Evolutionary conservation across 192 early-diverging fungal genomes (phyloP), one percentile per base, ranked within the genome.

Genomic region (Lobosporangium transversale): DNA sequence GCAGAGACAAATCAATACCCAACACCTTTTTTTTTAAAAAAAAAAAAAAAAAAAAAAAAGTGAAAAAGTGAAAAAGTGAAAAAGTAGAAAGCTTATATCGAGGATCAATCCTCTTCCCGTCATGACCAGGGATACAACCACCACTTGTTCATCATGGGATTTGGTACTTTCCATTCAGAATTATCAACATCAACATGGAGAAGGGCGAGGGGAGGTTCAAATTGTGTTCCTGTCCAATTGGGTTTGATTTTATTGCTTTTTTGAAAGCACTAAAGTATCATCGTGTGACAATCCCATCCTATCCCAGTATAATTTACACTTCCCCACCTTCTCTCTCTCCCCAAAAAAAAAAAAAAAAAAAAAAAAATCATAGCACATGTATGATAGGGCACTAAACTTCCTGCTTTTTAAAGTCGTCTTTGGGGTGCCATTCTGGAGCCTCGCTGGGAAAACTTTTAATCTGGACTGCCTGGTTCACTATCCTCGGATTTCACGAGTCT

Each of bases 391-490:
- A 31, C 75, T 93, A 50, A 93, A 93, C 78, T 93, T 92, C 85
- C 80, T 93, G n/a, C 64, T 93, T 42, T 93, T 93, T 79, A 93
- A 93, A 71, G 87, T 93, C n/a, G 87, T 93, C 2, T 93, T 90
- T 58, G 87, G 20, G 85, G 92, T 8, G 90, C 92, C 17, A 89
- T 90, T 11, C 78, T 93, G 66, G 89, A 93, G 50, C 88, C 92
- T 6, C 84, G 88, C 17, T 92, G 90, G 90, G 87, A 87, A 50
- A 91, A 23, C 66, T 92, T 33, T 69, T 90, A 12, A 88, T 91
- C 45, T 87, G 88, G 83, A 88, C 90, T 2, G 81, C 83, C 4
- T 90, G 88, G 74, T 89, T 92, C 53, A 83, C 79, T 21, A 80
- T 86, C 37, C 75, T 87, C 18, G 87, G 87, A 14, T 86, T 86